Evolutionary conservation across 140 eudicot species (phyloP), one percentile per base, ranked within the genome.

Genomic region (Bidens hawaiensis): DNA sequence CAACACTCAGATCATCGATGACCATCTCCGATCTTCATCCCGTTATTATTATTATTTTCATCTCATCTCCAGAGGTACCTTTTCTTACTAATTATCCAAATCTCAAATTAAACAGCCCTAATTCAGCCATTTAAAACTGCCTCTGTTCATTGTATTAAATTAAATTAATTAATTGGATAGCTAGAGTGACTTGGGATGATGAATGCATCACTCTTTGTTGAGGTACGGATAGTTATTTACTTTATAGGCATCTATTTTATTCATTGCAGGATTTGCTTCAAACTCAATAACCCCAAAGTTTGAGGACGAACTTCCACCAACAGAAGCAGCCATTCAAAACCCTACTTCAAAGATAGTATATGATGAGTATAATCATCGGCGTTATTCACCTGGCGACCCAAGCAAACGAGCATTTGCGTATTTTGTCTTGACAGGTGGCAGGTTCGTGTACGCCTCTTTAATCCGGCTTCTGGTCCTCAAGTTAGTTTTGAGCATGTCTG

Each of bases 351-450:
- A 82, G 40, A 82, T 82, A 17, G 68, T 67, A 2, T 82, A 82
- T 22, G 85, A 78, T 34, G 69, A 65, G 27, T 45, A 79, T 49
- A 82, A 82, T 24, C 89, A 82, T 34, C 82, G 72, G 49, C 80
- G 89, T 21, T 83, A 76, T 67, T 74, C 83, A 10, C 89, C 89
- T 27, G 89, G 89, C 26, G 89, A 82, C 33, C 89, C 89, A 47
- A 82, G 80, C 85, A 82, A 82, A 45, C 76, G 85, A 5, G 89
- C 89, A 3, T 76, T 79, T 46, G 85, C 89, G 16, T 83, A 83
- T 49, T 73, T 83, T 33, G 81, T 83, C 21, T 64, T 83, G 83
- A 83, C 89, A 0, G 89, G 89, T 60, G 89, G 89, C 33, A 70
- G 89, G 70, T 83, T 83, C 1, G 85, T 83, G 25, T 83, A 83